phyloP scores from a whole-genome alignment of 2,329 filamentous ascomycete genomes.

The Cladosporium cucumerinum region DNA sequence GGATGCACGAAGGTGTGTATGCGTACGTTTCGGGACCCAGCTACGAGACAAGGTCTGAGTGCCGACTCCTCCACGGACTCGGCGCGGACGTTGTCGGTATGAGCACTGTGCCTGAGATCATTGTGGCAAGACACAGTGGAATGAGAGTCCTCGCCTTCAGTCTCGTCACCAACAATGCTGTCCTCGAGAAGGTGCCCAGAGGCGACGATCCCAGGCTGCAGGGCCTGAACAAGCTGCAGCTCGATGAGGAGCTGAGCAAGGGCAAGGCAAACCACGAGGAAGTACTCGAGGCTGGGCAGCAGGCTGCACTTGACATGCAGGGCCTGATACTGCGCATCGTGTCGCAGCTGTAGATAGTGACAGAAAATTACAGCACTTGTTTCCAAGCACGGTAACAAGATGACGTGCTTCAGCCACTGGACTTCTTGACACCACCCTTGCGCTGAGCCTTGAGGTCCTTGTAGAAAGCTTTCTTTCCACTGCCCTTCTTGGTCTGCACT shows the following conservation, averaged over 20 bases:
- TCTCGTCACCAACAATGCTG: constrained; percentile 63
- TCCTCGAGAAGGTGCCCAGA: constrained; percentile 56
- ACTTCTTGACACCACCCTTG: constrained; percentile 37
- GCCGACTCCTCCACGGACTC: constrained; percentile 57
- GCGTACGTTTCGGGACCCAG: constrained; percentile 62
- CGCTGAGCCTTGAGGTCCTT: constrained; percentile 68
- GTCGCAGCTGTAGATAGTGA: constrained; percentile 36
- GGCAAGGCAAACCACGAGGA: constrained; percentile 64
- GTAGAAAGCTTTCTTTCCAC: constrained; percentile 87
- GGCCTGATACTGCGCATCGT: constrained; percentile 47
- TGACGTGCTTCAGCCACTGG: constrained; percentile 20
- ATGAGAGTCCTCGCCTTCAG: constrained; percentile 63
- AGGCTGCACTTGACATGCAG: constrained; percentile 63
- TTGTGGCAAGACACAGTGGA: constrained; percentile 62
- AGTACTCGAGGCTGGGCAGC: constrained; percentile 59
- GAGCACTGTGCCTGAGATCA: constrained; percentile 67
- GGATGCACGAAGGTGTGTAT: constrained; percentile 63
- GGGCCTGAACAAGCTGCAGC: constrained; percentile 47
- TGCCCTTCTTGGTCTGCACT: constrained; percentile 77
- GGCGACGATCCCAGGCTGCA: constrained; percentile 57
- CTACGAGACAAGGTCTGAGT: constrained; percentile 65
- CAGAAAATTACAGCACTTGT: constrained; percentile 10
- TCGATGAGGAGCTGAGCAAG: constrained; percentile 54
- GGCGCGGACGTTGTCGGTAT: constrained; percentile 69
- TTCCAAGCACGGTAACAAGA: constrained; percentile 3